Percentiles rank a stretch among this genome's conserved stretches.
phyloP scores from a whole-genome alignment of 257 asterid species.

The Scutellaria baicalensis region DNA sequence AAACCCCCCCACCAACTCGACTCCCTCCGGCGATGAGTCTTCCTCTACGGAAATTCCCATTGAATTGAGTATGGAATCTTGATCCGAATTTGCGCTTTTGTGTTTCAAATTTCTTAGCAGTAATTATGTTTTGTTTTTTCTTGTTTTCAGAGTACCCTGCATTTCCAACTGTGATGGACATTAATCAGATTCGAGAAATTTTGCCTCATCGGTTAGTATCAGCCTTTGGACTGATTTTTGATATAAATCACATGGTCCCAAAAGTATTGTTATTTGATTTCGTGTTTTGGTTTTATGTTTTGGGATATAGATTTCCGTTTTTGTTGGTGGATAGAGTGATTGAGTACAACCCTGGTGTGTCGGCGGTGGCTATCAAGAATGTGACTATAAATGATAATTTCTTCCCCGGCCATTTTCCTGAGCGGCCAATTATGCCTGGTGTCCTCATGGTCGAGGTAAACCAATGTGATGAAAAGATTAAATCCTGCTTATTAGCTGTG shows the following conservation, averaged over 20 bases:
- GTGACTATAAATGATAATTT: conserved; percentile 83
- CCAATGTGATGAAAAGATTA: neutral
- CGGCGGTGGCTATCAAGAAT: conserved; percentile 88
- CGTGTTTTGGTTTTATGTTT: neutral
- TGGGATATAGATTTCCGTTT: conserved; percentile 60
- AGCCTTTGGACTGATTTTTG: neutral
- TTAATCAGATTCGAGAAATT: conserved; percentile 71
- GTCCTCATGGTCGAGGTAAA: conserved; percentile 92
- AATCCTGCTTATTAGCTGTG: neutral
- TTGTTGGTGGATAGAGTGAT: conserved; percentile 83
- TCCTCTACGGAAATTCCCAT: conserved; percentile 49
- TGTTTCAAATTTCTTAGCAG: neutral
- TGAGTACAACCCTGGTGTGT: conserved; percentile 72
- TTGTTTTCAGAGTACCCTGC: conserved; percentile 50
- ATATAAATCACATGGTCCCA: neutral
- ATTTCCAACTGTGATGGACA: conserved; percentile 73
- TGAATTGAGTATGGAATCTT: conserved; percentile 55
- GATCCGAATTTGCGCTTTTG: neutral
- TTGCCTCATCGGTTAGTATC: conserved; percentile 76
- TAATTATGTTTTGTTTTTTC: neutral
- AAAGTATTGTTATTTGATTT: conserved; percentile 1
- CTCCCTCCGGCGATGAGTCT: conserved; percentile 23
- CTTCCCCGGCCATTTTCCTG: conserved; percentile 91
- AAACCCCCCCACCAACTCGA: no score
- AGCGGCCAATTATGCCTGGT: conserved; percentile 95